Conservation (phyloP, 306 rosid species). For the Quercus alba region DNA sequence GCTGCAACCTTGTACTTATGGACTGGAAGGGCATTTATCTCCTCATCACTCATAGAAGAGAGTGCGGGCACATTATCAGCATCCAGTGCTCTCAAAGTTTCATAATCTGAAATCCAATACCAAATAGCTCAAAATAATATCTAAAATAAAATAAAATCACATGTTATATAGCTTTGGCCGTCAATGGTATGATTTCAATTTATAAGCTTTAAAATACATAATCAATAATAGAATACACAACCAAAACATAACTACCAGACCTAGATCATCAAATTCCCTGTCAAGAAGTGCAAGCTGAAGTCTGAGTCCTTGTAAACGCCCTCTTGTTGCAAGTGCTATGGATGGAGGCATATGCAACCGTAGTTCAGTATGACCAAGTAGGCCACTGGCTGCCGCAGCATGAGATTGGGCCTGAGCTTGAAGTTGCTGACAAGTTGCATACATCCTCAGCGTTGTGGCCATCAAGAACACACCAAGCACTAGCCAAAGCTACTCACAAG, state of each 20-base stretch:
- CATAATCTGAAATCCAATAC: conserved; percentile 53
- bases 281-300: conserved; percentile 99
- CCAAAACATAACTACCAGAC: conserved; percentile 27
- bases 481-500: conserved; percentile 70
- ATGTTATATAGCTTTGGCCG: not conserved
- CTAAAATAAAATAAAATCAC: not conserved
- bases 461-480: conserved; percentile 95
- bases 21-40: conserved; percentile 85
- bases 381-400: conserved; percentile 82
- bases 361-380: conserved; percentile 85
- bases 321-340: conserved; percentile 79
- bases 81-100: conserved; percentile 82
- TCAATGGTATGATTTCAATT: not conserved
- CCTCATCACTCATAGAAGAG: conserved; percentile 83
- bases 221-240: not conserved
- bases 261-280: conserved; percentile 94
- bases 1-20: conserved; percentile 76
- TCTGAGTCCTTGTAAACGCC: conserved; percentile 93
- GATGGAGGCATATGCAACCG: conserved; percentile 92
- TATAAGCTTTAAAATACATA: not conserved
- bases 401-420: conserved; percentile 98
- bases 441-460: conserved; percentile 97
- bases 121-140: not conserved
- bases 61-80: conserved; percentile 71
- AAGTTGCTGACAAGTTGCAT: conserved; percentile 96